Evolutionary conservation across 2,329 filamentous ascomycete species (phyloP), one percentile per base, ranked within the genome.

Genomic region (Arthrobotrys conoides): DNA sequence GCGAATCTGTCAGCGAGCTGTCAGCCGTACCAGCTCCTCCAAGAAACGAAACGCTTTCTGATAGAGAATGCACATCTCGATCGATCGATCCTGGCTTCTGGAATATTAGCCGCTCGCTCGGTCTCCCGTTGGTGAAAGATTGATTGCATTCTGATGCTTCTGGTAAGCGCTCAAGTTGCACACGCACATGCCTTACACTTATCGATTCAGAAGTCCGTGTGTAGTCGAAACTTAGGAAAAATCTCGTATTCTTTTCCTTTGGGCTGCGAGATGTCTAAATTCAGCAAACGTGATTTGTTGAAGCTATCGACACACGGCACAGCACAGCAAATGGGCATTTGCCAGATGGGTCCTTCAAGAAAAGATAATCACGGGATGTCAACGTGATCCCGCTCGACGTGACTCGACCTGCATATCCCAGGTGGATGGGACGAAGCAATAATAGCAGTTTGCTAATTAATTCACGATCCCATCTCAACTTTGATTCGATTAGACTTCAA

Each of bases 1-100:
- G 46, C 41, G 24, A 49, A 65, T 48, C 44, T 33, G 61, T 65
- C 46, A 48, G 41, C 46, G 24, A 24, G 33, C 27, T 49, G 46
- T 65, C 61, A 65, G 41, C 61, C 44, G 24, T 10, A 20, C 16
- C 16, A 55, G 51, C 51, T 41, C 59, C 16, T 20, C 49, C 24
- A 14, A 49, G 61, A 73, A 73, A 73, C 70, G 70, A 73, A 73
- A 73, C 70, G 61, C 24, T 61, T 44, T 61, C 57, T 61, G 57
- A 61, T 61, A 27, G 57, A 61, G 36, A 61, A 61, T 18, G 18
- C 10, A n/a, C 36, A 69, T 55, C 49, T 38, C 24, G 70, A 73
- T 73, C 69, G 61, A 72, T 66, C 70, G 51, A 41, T 33, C 18
- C 36, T 46, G 22, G n/a, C 9, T 71, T 49, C 44, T 57, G 49